Evolutionary conservation across 1,139 yeast species (phyloP).

Genomic region (Yamadazyma triangularis): DNA sequence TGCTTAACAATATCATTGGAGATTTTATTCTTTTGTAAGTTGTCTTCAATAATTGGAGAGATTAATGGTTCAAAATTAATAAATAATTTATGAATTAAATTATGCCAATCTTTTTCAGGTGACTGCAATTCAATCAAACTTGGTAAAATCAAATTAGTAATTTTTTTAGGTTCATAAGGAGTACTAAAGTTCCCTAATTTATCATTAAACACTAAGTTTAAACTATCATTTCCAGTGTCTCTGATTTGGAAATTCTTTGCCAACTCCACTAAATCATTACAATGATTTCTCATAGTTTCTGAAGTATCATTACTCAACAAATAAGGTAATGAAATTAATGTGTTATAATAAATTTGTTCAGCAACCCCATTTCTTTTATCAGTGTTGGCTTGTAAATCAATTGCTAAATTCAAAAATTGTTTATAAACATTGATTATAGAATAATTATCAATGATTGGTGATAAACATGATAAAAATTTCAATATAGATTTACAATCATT

Average conservation of each 20-base stretch:
- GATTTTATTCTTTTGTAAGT: slow-evolving; percentile 32
- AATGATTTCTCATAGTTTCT: slow-evolving; percentile 27
- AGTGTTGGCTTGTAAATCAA: slow-evolving; percentile 45
- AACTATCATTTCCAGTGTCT: slow-evolving; percentile 17
- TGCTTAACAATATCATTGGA: slow-evolving; percentile 41
- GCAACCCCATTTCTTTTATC: slow-evolving; percentile 53
- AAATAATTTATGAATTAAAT: slow-evolving; percentile 18
- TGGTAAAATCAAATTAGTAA: slow-evolving; percentile 50
- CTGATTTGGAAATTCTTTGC: slow-evolving; percentile 36
- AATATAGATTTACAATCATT: slow-evolving; percentile 65
- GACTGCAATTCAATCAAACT: slow-evolving; percentile 42
- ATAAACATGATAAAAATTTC: slow-evolving; percentile 63
- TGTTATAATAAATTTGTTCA: slow-evolving; percentile 64
- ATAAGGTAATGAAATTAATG: slow-evolving; percentile 68
- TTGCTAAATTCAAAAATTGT: slow-evolving; percentile 53
- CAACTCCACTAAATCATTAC: slow-evolving; percentile 41
- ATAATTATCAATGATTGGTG: slow-evolving; percentile 55
- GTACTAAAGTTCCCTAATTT: slow-evolving; percentile 25
- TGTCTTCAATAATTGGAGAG: slow-evolving; percentile 33
- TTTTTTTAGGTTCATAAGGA: slow-evolving; percentile 54
- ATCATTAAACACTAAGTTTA: slow-evolving; percentile 35
- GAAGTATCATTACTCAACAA: slow-evolving; percentile 45
- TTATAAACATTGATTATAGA: slow-evolving; percentile 49
- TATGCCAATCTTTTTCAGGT: slow-evolving; percentile 13
- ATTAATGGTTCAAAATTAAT: slow-evolving; percentile 28